Conservation (phyloP, 2,329 filamentous ascomycete genomes). For the Eurotiales sp. region DNA sequence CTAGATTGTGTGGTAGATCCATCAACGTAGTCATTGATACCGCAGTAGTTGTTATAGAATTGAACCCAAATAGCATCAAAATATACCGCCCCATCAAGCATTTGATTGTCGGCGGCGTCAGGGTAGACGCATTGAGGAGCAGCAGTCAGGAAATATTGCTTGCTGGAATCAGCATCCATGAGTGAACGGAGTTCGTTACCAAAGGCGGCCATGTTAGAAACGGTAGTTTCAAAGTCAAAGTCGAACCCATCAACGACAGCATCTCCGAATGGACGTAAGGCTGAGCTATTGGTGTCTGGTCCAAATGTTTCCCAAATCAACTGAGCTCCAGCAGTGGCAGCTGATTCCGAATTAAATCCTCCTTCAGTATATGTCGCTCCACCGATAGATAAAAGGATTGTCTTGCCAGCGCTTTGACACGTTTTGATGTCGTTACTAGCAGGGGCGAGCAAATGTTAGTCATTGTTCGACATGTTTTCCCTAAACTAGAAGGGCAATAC, state of each 20-base stretch:
- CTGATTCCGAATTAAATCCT: constrained; percentile 55
- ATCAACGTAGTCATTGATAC: constrained; percentile 49
- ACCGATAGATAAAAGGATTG: constrained; percentile 68
- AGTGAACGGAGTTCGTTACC: constrained; percentile 53
- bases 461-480: neutral
- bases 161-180: constrained; percentile 52
- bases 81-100: constrained; percentile 52
- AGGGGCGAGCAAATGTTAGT: constrained; percentile 18
- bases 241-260: constrained; percentile 71
- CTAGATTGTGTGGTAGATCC: constrained; percentile 46
- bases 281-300: constrained; percentile 45
- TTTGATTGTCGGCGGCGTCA: constrained; percentile 56
- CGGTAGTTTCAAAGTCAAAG: constrained; percentile 65
- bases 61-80: constrained; percentile 63
- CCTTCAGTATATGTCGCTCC: constrained; percentile 68
- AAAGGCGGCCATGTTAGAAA: constrained; percentile 60
- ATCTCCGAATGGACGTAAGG: constrained; percentile 62
- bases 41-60: constrained; percentile 69
- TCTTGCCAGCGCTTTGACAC: constrained; percentile 66
- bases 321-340: constrained; percentile 56
- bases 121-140: constrained; percentile 68
- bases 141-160: constrained; percentile 58
- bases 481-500: neutral
- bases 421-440: constrained; percentile 45
- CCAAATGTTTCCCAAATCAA: constrained; percentile 70